These are phyloP conservation scores for Curvularia sp. DNA, from an alignment of 2,329 filamentous ascomycete species.

Conservation along the genomic window DNA sequence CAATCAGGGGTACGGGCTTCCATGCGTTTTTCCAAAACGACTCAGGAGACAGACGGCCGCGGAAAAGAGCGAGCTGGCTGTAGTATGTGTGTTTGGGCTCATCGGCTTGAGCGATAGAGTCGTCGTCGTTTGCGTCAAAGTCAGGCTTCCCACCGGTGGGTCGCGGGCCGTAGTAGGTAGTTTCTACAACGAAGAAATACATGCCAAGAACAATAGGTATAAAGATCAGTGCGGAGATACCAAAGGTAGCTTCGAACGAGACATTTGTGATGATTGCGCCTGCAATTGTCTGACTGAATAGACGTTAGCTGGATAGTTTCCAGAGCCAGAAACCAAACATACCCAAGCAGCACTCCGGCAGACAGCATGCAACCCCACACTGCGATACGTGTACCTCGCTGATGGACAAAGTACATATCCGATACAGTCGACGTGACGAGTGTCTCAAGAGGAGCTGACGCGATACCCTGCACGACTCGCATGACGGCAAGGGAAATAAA, in stretches of 20 bases:
- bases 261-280: conserved; percentile 52
- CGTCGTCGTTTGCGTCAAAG: conserved; percentile 35
- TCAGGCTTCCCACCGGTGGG: conserved; percentile 27
- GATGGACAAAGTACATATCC: conserved; percentile 89
- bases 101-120: conserved; percentile 23
- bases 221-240: conserved; percentile 55
- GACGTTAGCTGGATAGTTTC: conserved; percentile 20
- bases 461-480: conserved; percentile 84
- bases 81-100: conserved; percentile 34
- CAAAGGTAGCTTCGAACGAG: conserved; percentile 54
- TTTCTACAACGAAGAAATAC: conserved; percentile 58
- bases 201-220: conserved; percentile 52
- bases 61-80: conserved; percentile 38
- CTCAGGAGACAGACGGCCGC: conserved; percentile 40
- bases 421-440: conserved; percentile 88
- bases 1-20: conserved; percentile 77
- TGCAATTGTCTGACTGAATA: conserved; percentile 54
- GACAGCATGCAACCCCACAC: conserved; percentile 58
- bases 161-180: conserved; percentile 46
- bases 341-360: conserved; percentile 52
- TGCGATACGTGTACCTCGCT: conserved; percentile 85
- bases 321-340: conserved; percentile 36
- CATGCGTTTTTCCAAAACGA: conserved; percentile 45
- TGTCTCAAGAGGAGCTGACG: conserved; percentile 86
- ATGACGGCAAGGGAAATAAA: conserved; percentile 56